phyloP scores from a whole-genome alignment of 2,329 filamentous ascomycete species.

The Ophiostoma piceae region DNA sequence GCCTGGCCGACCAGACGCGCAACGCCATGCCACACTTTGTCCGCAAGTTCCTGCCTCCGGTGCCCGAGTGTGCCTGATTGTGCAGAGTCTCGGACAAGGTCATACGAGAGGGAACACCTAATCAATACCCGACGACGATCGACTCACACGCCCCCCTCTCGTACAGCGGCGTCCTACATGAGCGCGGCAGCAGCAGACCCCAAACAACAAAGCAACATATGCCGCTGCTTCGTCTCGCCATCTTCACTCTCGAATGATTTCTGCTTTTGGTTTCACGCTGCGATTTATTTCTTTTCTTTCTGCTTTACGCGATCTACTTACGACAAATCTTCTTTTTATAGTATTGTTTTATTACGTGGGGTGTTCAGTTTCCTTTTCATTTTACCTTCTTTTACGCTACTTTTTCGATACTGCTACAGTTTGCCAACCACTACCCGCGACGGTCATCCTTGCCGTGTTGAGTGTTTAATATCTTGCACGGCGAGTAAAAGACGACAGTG shows the following conservation, averaged over 20 bases:
- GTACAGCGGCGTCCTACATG: neutral
- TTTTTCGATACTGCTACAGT: slow-evolving; percentile 1
- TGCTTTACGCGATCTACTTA: neutral
- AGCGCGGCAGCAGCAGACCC: neutral
- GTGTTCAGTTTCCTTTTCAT: neutral
- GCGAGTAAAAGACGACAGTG: neutral
- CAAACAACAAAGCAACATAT: neutral
- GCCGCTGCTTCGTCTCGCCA: neutral
- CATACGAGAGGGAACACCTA: neutral
- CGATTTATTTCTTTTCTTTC: neutral
- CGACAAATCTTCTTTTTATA: neutral
- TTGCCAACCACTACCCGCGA: neutral
- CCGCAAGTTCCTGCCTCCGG: slow-evolving; percentile 37
- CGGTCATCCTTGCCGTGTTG: neutral
- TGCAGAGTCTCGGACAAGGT: too few species aligned
- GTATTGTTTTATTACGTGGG: slow-evolving; percentile 6
- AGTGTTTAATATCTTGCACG: neutral
- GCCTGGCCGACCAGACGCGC: slow-evolving; percentile 35
- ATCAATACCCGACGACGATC: neutral
- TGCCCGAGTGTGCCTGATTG: slow-evolving; percentile 27
- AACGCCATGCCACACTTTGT: slow-evolving; percentile 36
- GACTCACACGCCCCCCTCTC: neutral
- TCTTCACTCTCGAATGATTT: slow-evolving; percentile 11
- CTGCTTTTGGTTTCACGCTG: neutral
- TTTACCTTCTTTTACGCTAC: neutral